phyloP scores from a whole-genome alignment of 2,329 filamentous ascomycete species.

The Hypoxylon sp. region DNA sequence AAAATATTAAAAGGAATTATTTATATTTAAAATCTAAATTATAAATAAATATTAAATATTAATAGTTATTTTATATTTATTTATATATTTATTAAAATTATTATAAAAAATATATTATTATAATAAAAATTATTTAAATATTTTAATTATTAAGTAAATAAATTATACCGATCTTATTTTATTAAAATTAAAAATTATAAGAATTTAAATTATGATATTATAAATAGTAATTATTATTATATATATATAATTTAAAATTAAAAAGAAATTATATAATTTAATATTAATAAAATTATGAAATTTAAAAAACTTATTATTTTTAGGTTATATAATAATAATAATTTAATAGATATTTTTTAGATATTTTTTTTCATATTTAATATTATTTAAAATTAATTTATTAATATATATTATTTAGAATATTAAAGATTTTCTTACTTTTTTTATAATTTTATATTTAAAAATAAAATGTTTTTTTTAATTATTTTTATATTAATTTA shows the following conservation, averaged over 20 bases:
- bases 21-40: neutral
- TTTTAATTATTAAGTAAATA: neutral
- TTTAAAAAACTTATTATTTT: no score
- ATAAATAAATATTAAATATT: neutral
- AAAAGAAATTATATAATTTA: neutral
- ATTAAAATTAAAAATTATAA: neutral
- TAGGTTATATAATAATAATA: no score
- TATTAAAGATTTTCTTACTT: neutral
- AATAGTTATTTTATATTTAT: neutral
- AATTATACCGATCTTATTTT: neutral
- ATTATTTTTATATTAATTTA: neutral
- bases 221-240: neutral
- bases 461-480: neutral
- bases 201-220: neutral
- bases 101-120: slow-evolving; percentile 1
- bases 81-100: neutral
- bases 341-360: no score
- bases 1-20: neutral
- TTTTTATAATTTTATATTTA: neutral
- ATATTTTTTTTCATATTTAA: neutral
- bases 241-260: neutral
- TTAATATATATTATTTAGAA: neutral
- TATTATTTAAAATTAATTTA: neutral
- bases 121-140: slow-evolving; percentile 3
- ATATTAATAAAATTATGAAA: neutral